Evolutionary conservation across 1,284 basidiomycete genomes (phyloP).

Genomic region (Papiliotrema flavescens): DNA sequence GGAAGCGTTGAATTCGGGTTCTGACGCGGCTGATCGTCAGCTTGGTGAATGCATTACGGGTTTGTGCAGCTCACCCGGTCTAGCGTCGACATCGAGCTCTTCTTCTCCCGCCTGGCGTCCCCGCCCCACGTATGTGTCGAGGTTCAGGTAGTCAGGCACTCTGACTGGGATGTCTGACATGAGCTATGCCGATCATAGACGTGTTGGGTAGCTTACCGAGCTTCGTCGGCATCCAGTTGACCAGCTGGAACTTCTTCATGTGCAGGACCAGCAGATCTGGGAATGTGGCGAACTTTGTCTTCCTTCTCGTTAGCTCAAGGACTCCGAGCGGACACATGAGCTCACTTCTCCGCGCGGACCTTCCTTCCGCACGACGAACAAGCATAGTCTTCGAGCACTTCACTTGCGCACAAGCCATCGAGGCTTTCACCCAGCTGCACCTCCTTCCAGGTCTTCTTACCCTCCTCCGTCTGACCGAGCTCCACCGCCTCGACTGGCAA

Average conservation of each 20-base stretch:
- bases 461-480: slow-evolving; percentile 58
- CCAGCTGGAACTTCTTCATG: slow-evolving; percentile 89
- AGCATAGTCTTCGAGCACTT: slow-evolving; percentile 65
- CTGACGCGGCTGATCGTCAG: slow-evolving; percentile 33
- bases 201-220: slow-evolving; percentile 58
- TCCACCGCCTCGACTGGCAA: slow-evolving; percentile 69
- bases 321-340: slow-evolving; percentile 1
- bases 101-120: slow-evolving; percentile 73
- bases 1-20: slow-evolving; percentile 66
- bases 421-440: slow-evolving; percentile 70
- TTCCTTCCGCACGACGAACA: slow-evolving; percentile 62
- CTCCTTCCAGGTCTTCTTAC: slow-evolving; percentile 63
- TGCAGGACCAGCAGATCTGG: slow-evolving; percentile 86
- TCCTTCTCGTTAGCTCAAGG: slow-evolving; percentile 51
- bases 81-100: slow-evolving; percentile 61
- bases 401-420: slow-evolving; percentile 61
- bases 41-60: background rate
- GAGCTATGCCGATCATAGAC: background rate
- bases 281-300: slow-evolving; percentile 77
- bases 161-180: slow-evolving; percentile 74
- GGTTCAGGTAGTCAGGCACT: slow-evolving; percentile 61
- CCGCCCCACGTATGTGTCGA: slow-evolving; percentile 67
- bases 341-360: slow-evolving; percentile 65
- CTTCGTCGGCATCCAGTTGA: slow-evolving; percentile 96
- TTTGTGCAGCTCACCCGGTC: slow-evolving; percentile 42